Base-by-base conservation (phyloP, 768 basidiomycete genomes). In the Leccinum arenicola region DNA sequence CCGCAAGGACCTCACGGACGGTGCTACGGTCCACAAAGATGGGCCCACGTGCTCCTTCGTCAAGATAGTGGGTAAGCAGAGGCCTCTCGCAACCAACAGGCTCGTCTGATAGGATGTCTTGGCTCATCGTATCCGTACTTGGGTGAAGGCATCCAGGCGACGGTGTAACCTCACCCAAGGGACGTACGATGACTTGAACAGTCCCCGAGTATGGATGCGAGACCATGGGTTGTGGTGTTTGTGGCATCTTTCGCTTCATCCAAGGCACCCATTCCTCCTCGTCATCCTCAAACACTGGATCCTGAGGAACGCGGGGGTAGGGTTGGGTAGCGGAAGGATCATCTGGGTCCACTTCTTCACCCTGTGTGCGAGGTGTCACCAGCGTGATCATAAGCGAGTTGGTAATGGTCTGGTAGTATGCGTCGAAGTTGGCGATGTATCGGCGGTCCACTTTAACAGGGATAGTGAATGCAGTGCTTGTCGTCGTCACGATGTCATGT, bases 191-290 rank as follows among this genome's bases (percentile, higher is more conserved):
- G 17, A 36, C 6, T 8, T n/a, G 47, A 10, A 38, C n/a, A 3
- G 15, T 25, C 27, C 52, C 47, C 3, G 29, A 35, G 27, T 51
- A 59, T n/a, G 43, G 2, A 14, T 6, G 27, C n/a, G 1, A 6
- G 2, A 1, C 1, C 2, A 19, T 45, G 17, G 1, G 10, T 12
- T 11, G 8, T 36, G n/a, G 27, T 6, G 1, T 50, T 14, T 25
- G 14, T 9, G 15, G 14, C 15, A 3, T 27, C 23, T 23, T n/a
- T 21, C 21, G 45, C 38, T 5, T 51, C 17, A 25, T 47, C 63
- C 56, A 60, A 3, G 53, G 56, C 33, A 55, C 63, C 56, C 63
- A 65, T 11, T 29, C 40, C 3, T 65, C 57, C 19, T 56, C 55
- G 35, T 52, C 58, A 2, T 59, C 54, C 59, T 49, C 48, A 15